These are phyloP conservation scores for Aspergillus sergii DNA, from an alignment of 2,329 filamentous ascomycete genomes.

Conservation along the genomic window DNA sequence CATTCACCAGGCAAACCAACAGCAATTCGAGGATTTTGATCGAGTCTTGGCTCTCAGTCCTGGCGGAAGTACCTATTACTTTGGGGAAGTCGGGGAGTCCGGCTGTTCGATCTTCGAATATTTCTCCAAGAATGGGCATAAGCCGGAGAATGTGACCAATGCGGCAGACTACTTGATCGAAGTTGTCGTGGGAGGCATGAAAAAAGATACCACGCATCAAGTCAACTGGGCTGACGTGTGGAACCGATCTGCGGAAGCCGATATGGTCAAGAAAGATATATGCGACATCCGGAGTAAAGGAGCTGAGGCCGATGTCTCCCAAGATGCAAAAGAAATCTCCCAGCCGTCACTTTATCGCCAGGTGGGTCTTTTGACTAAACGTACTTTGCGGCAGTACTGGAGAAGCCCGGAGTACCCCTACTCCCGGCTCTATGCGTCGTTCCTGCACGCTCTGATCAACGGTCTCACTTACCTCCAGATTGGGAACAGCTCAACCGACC, in stretches of 20 bases:
- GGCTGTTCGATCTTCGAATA: conserved; percentile 65
- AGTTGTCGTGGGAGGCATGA: conserved; percentile 57
- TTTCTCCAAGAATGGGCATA: conserved; percentile 62
- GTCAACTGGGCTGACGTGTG: conserved; percentile 72
- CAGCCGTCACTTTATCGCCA: conserved; percentile 59
- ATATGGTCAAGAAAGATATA: conserved; percentile 63
- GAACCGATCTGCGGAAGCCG: conserved; percentile 62
- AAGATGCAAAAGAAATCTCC: not conserved
- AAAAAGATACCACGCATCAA: conserved; percentile 51
- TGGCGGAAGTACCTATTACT: conserved; percentile 69
- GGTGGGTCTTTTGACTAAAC: conserved; percentile 65
- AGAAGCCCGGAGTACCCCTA: conserved; percentile 73
- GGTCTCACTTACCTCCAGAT: conserved; percentile 73
- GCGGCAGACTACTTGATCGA: conserved; percentile 64
- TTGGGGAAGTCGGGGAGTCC: conserved; percentile 66
- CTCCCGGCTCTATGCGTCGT: conserved; percentile 69
- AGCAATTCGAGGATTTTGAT: conserved; percentile 67
- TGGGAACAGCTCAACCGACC: conserved; percentile 64
- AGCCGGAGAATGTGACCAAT: conserved; percentile 63
- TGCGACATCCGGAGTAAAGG: conserved; percentile 54
- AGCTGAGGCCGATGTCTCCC: conserved; percentile 46
- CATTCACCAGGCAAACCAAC: conserved; percentile 67
- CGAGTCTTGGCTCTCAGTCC: conserved; percentile 68
- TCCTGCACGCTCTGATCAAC: conserved; percentile 71
- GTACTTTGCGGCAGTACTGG: conserved; percentile 71